Base-by-base conservation (phyloP, 106 monocot genomes). In the Acanthochlamys bracteata region DNA sequence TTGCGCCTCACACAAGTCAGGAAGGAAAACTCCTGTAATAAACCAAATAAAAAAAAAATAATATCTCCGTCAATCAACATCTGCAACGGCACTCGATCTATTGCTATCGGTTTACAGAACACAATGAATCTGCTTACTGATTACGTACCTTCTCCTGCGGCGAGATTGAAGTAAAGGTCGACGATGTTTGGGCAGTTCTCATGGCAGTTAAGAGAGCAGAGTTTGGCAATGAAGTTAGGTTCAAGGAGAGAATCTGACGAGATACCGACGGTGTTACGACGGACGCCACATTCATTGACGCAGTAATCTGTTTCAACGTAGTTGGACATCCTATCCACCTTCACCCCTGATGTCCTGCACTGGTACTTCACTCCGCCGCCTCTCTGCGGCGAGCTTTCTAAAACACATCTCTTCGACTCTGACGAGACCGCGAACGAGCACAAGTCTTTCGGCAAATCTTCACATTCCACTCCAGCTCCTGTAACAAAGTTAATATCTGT, bases 381-480 rank as follows among this genome's bases (percentile, higher is more conserved):
- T 0, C 12, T 61, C 3, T 20, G 26, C 4, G 60, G 27, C 41
- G 33, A 33, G 33, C 79, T 89, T 79, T 94, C 93, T 77, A 86
- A 49, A 22, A 84, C 53, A 71, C 93, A 94, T 20, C 93, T 67
- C 54, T 82, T 83, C 24, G 80, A 77, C 42, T 71, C 15, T 20
- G 77, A 70, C 41, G 94, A 90, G 61, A 94, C 59, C 10, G 94
- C 78, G 57, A 89, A 94, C 1, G 89, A 76, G 66, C 94, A 94
- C 53, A 76, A 52, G n/a, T 90, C 86, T 45, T 60, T 46, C 6
- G 89, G 81, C 69, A 94, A 57, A 7, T 89, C 75, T 71, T 86
- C 89, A 23, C 94, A 94, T 55, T 73, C 41, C 51, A 93, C 80
- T 23, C 59, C 71, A 24, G 26, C 59, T 59, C 49, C 12, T 49